Conservation (phyloP, 2,329 filamentous ascomycete species). For the Gnomoniopsis smithogilvyi region DNA sequence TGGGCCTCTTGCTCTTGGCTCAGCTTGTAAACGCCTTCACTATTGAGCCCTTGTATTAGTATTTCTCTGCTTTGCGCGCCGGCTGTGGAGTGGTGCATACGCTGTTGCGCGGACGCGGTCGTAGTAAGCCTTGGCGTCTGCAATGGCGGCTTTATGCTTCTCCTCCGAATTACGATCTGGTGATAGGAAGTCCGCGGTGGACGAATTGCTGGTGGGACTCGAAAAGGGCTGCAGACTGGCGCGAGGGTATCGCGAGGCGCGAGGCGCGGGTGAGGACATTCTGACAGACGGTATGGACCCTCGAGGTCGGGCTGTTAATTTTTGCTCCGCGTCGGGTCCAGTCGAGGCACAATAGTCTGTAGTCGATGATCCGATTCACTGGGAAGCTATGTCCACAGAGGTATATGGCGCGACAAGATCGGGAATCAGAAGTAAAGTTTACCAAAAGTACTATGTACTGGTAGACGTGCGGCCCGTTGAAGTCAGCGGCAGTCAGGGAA, state of each 20-base stretch:
- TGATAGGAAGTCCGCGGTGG: slow-evolving; percentile 13
- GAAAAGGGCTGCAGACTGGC: slow-evolving; percentile 7
- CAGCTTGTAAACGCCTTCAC: slow-evolving; percentile 26
- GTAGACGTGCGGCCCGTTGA: too few species aligned
- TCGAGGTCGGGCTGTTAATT: background rate
- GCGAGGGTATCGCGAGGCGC: slow-evolving; percentile 16
- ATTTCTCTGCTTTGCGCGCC: background rate
- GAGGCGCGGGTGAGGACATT: slow-evolving; percentile 16
- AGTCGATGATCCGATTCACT: background rate
- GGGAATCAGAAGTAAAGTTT: too few species aligned
- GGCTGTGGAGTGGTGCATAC: background rate
- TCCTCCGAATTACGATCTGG: slow-evolving; percentile 16
- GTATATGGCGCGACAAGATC: background rate
- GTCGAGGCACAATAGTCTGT: background rate
- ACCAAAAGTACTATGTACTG: too few species aligned
- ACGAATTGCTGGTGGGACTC: slow-evolving; percentile 6
- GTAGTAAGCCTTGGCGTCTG: slow-evolving; percentile 13
- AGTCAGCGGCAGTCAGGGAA: too few species aligned
- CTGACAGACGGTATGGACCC: background rate
- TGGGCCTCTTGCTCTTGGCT: slow-evolving; percentile 25
- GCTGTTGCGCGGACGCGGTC: slow-evolving; percentile 14
- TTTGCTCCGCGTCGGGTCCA: background rate
- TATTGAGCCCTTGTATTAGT: slow-evolving; percentile 16
- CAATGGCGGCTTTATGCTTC: slow-evolving; percentile 16
- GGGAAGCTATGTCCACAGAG: background rate